Evolutionary conservation across 306 rosid species (phyloP).

Genomic region (Cucurbita argyrosperma): DNA sequence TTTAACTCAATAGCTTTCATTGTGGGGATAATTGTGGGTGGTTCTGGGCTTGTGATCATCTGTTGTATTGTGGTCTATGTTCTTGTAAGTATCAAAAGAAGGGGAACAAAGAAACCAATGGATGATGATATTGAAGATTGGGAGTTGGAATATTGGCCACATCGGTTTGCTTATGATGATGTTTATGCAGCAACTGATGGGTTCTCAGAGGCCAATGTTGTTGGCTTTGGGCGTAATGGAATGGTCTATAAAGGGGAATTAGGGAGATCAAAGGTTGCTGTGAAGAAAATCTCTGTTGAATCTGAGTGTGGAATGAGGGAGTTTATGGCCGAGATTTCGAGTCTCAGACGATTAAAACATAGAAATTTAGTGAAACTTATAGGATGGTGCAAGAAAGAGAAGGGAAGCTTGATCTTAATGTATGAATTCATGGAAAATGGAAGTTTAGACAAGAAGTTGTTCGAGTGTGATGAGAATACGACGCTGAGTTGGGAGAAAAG

Average conservation of each 20-base stretch:
- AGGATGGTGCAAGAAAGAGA: conserved; percentile 71
- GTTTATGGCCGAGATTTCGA: conserved; percentile 58
- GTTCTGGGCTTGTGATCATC: conserved; percentile 13
- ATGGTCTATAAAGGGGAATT: conserved; percentile 47
- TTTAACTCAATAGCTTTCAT: conserved; percentile 10
- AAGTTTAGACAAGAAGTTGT: conserved; percentile 44
- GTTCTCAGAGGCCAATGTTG: conserved; percentile 37
- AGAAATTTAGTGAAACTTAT: conserved; percentile 40
- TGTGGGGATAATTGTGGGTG: conserved; percentile 10
- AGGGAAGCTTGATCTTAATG: conserved; percentile 33
- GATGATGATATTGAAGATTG: conserved; percentile 40
- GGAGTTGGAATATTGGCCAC: conserved; percentile 65
- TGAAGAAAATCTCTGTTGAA: conserved; percentile 34
- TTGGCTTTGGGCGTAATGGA: conserved; percentile 34
- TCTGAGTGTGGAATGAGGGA: conserved; percentile 38
- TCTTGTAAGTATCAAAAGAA: conserved; percentile 7
- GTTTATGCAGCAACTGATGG: conserved; percentile 36
- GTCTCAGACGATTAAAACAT: conserved; percentile 55
- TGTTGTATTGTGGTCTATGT: conserved; percentile 5
- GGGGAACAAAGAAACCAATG: conserved; percentile 8
- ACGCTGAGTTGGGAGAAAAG: conserved; percentile 42
- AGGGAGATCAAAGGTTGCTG: conserved; percentile 45
- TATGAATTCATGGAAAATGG: conserved; percentile 64
- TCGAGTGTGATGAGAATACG: conserved; percentile 26
- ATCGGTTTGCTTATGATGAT: conserved; percentile 37